Percentiles rank a stretch among this genome's conserved stretches.
Evolutionary conservation across 345 rosid species (phyloP).

Genomic region (Nasturtium officinale): DNA sequence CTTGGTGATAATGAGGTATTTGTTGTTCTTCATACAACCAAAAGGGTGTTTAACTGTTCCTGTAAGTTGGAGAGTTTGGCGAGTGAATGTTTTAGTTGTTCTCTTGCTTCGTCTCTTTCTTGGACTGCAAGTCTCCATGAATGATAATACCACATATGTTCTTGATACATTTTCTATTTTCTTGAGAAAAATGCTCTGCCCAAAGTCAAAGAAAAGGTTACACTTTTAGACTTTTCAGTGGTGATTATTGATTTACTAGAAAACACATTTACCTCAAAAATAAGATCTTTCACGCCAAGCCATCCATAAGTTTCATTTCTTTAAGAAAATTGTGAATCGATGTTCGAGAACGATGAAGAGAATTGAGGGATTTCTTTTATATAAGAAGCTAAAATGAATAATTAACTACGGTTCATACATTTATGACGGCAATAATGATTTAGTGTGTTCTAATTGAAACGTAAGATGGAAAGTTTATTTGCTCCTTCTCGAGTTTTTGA

Average conservation of each 20-base stretch:
- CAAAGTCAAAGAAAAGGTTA: neutral
- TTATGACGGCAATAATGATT: neutral
- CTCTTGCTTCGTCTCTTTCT: constrained; percentile 43
- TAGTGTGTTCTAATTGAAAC: neutral
- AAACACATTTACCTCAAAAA: constrained; percentile 5
- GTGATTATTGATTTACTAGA: neutral
- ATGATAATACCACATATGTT: constrained; percentile 2
- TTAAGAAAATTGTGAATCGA: neutral
- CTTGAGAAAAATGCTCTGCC: neutral
- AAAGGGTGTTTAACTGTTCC: constrained; percentile 3
- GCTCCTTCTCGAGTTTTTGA: neutral
- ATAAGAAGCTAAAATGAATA: neutral
- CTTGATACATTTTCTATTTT: constrained; percentile 13
- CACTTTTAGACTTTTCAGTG: neutral
- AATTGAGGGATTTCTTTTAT: neutral
- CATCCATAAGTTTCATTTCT: neutral
- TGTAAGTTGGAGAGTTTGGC: constrained; percentile 7
- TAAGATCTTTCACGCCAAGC: neutral
- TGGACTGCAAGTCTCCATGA: constrained; percentile 16
- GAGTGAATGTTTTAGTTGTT: constrained; percentile 18
- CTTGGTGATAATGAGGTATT: neutral
- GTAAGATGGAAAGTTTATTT: neutral
- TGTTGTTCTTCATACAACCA: constrained; percentile 18
- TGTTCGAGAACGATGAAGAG: constrained; percentile 7
- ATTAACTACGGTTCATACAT: neutral